Base-by-base conservation (phyloP, 768 basidiomycete species). In the Megacollybia marginata region DNA sequence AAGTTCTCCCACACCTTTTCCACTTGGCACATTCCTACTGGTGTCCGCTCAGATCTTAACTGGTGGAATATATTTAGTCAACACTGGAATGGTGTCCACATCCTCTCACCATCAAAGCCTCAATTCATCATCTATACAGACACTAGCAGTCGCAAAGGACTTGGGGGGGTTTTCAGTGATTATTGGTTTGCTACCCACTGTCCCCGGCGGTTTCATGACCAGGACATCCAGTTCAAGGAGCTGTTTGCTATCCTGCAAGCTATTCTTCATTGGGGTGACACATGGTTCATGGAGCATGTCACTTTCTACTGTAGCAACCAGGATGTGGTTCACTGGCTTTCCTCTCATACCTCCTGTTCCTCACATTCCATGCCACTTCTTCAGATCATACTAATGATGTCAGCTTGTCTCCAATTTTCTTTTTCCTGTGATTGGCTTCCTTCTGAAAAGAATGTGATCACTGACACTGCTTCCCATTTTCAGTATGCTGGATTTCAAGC, bases 141-240 rank as follows among this genome's bases (percentile, higher is more conserved):
- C 44, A 62, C 62, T 35, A 60, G 59, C 46, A 59, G 63, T n/a
- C 44, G 42, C 18, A 55, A 56, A 32, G 57, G 61, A 16, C 19
- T 55, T 28, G 54, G 51, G 5, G 63, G 62, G 13, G 46, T 57
- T 49, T 55, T 58, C 35, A 54, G 47, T 9, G 13, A 46, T 1
- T 23, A n/a, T 3, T 62, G 61, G 60, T 65, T 59, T 50, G 48
- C 63, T 2, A 48, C 53, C 2, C 52, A 51, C 1, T 48, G 61
- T 28, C 57, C 62, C 11, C 49, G 53, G 9, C 62, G 59, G 38
- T 54, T 56, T 42, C 57, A 49, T 20, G 12, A 33, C 0, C 42
- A 51, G 8, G 60, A 61, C 44, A 62, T 62, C 19, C 56, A 61
- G 38, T 58, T 64, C 52, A 64, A 64, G 48, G 38, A 40, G 38